Conservation (phyloP, 768 basidiomycete species). For the Lyophyllum semitale region DNA sequence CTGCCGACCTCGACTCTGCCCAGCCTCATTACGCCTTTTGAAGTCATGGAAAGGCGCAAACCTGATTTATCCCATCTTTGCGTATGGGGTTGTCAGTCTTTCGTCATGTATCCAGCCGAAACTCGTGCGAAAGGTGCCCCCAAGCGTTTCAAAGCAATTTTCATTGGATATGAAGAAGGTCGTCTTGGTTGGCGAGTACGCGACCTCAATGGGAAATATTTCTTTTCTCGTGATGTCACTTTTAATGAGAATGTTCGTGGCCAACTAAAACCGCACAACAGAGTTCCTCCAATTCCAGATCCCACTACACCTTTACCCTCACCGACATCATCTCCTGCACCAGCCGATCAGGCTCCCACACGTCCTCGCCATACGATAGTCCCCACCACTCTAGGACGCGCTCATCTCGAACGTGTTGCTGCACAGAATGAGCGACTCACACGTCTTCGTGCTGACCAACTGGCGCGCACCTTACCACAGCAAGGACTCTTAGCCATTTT, state of each 20-base stretch:
- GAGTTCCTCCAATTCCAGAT: no score
- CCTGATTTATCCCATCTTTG: conserved; percentile 21
- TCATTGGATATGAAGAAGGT: no score
- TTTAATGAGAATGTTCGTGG: no score
- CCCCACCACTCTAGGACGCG: not conserved
- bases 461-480: not conserved
- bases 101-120: conserved; percentile 19
- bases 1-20: no score
- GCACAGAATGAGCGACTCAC: not conserved
- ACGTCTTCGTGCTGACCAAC: not conserved
- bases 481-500: not conserved
- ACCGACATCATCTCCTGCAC: not conserved
- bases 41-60: no score
- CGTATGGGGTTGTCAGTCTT: conserved; percentile 24
- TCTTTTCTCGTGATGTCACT: not conserved
- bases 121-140: conserved; percentile 15
- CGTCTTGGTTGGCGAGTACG: not conserved
- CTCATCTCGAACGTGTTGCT: not conserved
- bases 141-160: no score
- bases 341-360: conserved; percentile 14
- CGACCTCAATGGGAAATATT: no score
- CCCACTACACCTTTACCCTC: no score
- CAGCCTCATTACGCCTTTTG: no score
- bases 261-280: not conserved
- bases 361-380: not conserved